A percentile compares a stretch with the other conserved stretches of the same genome.
Conservation (phyloP, 345 rosid genomes). For the Sonneratia alba region DNA sequence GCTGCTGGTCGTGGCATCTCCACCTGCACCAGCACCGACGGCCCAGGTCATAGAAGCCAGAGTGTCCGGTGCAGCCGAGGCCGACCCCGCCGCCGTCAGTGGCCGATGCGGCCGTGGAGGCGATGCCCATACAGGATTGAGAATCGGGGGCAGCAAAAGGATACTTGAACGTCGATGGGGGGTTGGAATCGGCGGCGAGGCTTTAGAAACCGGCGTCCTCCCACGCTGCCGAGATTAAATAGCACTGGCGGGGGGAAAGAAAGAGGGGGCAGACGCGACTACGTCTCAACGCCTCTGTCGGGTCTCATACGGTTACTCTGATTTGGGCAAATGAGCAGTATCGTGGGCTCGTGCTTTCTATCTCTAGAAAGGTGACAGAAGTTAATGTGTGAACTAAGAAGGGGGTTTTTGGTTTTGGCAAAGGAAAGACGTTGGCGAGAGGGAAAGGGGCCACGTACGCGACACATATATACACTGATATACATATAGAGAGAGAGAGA, state of each 20-base stretch:
- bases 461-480: too few relatives aligned
- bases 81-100: not conserved
- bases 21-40: not conserved
- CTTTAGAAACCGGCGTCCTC: too few relatives aligned
- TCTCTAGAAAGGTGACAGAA: not conserved
- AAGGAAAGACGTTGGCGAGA: not conserved
- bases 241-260: too few relatives aligned
- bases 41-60: not conserved
- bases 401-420: not conserved
- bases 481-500: too few relatives aligned
- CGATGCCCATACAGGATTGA: not conserved
- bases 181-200: too few relatives aligned
- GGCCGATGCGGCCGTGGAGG: not conserved
- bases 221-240: too few relatives aligned
- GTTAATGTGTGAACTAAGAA: not conserved
- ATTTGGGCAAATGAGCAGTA: too few relatives aligned
- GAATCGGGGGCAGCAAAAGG: not conserved
- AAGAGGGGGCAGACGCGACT: too few relatives aligned
- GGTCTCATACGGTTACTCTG: too few relatives aligned
- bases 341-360: not conserved
- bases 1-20: not conserved
- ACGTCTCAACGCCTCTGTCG: too few relatives aligned
- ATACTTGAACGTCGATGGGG: not conserved
- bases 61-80: not conserved
- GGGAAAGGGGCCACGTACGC: too few relatives aligned